Conservation (phyloP, 805 yeast genomes). For the Candida silvicultrix region DNA sequence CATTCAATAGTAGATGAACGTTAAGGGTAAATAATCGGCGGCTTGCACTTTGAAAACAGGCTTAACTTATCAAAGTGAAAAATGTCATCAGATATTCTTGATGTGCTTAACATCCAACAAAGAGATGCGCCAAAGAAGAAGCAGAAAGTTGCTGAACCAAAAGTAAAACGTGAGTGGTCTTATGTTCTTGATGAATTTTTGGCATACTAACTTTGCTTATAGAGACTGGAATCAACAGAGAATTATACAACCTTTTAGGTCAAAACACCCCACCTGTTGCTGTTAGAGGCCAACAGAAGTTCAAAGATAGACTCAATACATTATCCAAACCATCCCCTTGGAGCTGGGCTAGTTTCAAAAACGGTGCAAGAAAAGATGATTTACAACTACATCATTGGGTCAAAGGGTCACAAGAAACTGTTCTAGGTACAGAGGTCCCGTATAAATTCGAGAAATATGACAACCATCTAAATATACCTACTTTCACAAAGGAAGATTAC, state of each 20-base stretch:
- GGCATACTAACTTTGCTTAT: conserved; percentile 1
- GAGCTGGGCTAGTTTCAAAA: conserved; percentile 60
- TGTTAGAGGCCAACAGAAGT: conserved; percentile 43
- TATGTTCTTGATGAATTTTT: neutral
- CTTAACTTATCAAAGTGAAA: too few relatives aligned
- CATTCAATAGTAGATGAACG: too few relatives aligned
- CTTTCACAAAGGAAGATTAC: conserved; percentile 57
- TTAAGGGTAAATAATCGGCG: too few relatives aligned
- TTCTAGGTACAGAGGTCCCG: conserved; percentile 28
- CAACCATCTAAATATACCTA: conserved; percentile 62
- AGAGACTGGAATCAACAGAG: conserved; percentile 78
- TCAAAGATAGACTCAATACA: conserved; percentile 59
- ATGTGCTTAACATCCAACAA: conserved; percentile 64
- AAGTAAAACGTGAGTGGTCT: conserved; percentile 16
- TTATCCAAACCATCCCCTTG: conserved; percentile 73
- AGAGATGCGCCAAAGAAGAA: conserved; percentile 24
- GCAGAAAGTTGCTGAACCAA: conserved; percentile 20
- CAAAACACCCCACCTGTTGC: conserved; percentile 84
- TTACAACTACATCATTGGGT: conserved; percentile 78
- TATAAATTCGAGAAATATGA: conserved; percentile 74
- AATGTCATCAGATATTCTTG: conserved; percentile 59
- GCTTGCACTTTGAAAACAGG: too few relatives aligned
- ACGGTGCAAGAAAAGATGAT: conserved; percentile 43
- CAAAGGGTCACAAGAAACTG: conserved; percentile 47
- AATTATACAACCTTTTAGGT: conserved; percentile 81